phyloP scores from a whole-genome alignment of 2,329 filamentous ascomycete genomes.

The Fusarium chaquense region DNA sequence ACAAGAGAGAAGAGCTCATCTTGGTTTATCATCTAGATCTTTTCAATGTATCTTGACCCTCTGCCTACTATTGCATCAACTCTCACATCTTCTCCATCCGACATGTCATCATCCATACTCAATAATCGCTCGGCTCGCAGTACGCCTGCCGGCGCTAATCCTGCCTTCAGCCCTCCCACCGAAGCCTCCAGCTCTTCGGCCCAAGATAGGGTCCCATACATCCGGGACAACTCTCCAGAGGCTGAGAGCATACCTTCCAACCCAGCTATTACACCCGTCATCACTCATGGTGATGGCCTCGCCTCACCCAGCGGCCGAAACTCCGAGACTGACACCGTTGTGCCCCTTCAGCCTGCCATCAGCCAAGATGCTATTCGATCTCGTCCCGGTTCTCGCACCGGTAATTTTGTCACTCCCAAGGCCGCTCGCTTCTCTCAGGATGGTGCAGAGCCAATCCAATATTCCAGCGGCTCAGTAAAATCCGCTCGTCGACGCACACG shows the following conservation, averaged over 20 bases:
- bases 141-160: constrained; percentile 38
- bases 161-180: constrained; percentile 38
- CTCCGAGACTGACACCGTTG: constrained; percentile 40
- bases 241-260: constrained; percentile 17
- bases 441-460: constrained; percentile 42
- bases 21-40: constrained; percentile 4
- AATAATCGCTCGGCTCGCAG: constrained; percentile 43
- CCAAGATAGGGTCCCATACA: constrained; percentile 30
- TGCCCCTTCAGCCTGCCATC: constrained; percentile 35
- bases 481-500: constrained; percentile 40
- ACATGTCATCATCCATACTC: constrained; percentile 40
- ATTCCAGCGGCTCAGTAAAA: constrained; percentile 37
- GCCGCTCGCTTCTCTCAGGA: constrained; percentile 39
- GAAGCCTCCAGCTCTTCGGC: constrained; percentile 28
- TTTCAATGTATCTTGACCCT: constrained; percentile 32
- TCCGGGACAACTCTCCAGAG: constrained; percentile 23
- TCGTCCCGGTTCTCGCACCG: constrained; percentile 37
- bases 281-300: constrained; percentile 23
- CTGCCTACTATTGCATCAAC: constrained; percentile 34
- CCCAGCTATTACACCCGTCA: constrained; percentile 18
- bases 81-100: constrained; percentile 27
- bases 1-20: constrained; percentile 13
- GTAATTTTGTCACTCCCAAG: constrained; percentile 31
- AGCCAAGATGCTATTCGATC: constrained; percentile 39
- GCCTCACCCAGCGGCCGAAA: constrained; percentile 7